Evolutionary conservation across 108 stramenopile species (phyloP), one percentile per base, ranked within the genome.

Genomic region (Schizochytrium sp.): DNA sequence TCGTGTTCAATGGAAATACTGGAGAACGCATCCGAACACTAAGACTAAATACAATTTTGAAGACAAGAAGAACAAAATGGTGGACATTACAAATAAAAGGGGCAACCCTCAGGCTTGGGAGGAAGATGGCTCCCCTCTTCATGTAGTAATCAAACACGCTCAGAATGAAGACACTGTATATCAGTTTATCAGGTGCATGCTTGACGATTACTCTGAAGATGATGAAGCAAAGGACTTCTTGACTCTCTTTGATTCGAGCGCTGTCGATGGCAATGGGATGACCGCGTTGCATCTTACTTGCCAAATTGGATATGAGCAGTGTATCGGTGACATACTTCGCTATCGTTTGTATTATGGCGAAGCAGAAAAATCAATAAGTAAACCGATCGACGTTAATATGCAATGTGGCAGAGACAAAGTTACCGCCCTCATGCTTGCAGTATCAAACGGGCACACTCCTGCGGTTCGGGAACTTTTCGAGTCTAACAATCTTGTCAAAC

Each of bases 171-270:
- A 17, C 10, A n/a, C 28, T 7, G 76, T 53, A 10, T 55, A 49
- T 38, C 5, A 40, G 28, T 55, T 47, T 38, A 7, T 83, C 28
- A 28, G 5, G 10, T 47, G 5, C 8, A 49, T 83, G 76, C 53
- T 83, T n/a, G n/a, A 83, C 53, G 76, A 83, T 47, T 53, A 83
- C 45, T 40, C 47, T 5, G 28, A 55, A 40, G 76, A 83, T 40
- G 76, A 83, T 10, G 76, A 83, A 10, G 40, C 28, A 10, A 55
- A 83, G 2, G 28, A 83, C 47, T 49, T 42, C 5, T 2, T 56
- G 15, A 83, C 76, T 5, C 76, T 83, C 76, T 83, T 83, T 28
- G 53, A 83, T 40, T 53, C 76, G 28, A 2, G 55, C 28, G 76
- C 76, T 10, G 50, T 83, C 53, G 76, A 83, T 53, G 47, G 28